Base-by-base conservation (phyloP, 305 asterid species). In the Fraxinus nigra region DNA sequence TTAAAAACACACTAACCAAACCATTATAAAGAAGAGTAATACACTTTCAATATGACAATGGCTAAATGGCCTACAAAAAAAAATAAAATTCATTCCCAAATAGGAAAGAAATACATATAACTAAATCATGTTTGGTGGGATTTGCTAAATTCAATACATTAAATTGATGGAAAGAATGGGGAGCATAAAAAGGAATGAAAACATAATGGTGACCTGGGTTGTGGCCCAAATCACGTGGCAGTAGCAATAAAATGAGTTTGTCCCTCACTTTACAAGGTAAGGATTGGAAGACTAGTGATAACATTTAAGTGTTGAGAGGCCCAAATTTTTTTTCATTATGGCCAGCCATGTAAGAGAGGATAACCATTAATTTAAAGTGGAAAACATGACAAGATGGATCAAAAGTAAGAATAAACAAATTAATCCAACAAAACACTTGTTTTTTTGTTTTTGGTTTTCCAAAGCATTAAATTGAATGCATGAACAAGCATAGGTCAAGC, bases 311-410 rank as follows among this genome's bases (percentile, higher is more conserved):
- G 80, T 78, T 40, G 46, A 78, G 81, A 81, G 63, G 85, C 76
- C 84, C 76, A 85, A 76, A 78, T 28, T 40, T 40, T 78, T 77
- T 40, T 61, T 65, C 75, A 83, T 86, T 79, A 86, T 83, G 82
- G 87, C 82, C 81, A 76, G 83, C 82, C 78, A 83, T 84, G 78
- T 84, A 79, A 85, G 83, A 88, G 79, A 79, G 82, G 75, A 76
- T 86, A 78, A n/a, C 81, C 83, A 84, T 82, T 80, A 59, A 77
- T 70, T 24, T 81, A 82, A 82, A 87, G 90, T 78, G 30, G 81
- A 87, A 83, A 88, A 79, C 87, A 87, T 73, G 93, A 91, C 90
- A 85, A 81, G 93, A 90, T 87, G 85, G 93, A 85, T 85, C 82
- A 82, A 88, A 91, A 85, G 89, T 81, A 73, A 34, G 69, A 81